These are phyloP conservation scores for Colletotrichum tropicicola DNA, from an alignment of 2,329 filamentous ascomycete genomes.

Conservation along the genomic window DNA sequence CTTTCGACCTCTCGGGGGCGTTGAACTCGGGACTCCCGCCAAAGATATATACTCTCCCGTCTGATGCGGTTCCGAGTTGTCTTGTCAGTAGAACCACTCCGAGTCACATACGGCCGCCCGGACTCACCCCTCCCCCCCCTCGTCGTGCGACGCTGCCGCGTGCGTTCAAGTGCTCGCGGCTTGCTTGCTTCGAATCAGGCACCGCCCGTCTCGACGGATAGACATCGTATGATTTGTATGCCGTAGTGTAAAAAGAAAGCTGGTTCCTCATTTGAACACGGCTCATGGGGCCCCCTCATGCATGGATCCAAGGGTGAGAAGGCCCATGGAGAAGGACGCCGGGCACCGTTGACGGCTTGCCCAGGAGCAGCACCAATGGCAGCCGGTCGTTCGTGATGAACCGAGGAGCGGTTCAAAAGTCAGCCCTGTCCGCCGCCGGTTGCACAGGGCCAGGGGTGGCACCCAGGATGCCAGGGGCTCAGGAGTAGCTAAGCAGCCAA, in stretches of 20 bases:
- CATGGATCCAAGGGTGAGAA: slow-evolving; percentile 8
- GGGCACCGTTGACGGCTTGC: neutral
- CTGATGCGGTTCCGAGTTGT: neutral
- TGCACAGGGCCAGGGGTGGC: neutral
- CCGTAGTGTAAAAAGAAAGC: slow-evolving; percentile 22
- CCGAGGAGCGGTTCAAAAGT: slow-evolving; percentile 6
- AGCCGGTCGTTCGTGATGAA: slow-evolving; percentile 12
- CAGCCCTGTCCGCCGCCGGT: slow-evolving; percentile 15
- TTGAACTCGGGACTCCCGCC: neutral
- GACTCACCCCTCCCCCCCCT: slow-evolving; percentile 16
- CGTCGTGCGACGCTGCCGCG: neutral
- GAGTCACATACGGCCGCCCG: neutral
- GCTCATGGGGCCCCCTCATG: slow-evolving; percentile 1
- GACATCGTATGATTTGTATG: slow-evolving; percentile 28
- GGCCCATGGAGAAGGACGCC: slow-evolving; percentile 1
- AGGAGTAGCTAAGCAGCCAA: neutral
- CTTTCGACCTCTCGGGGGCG: neutral
- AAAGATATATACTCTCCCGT: slow-evolving; percentile 21
- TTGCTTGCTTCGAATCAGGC: slow-evolving; percentile 2
- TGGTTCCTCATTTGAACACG: slow-evolving; percentile 14
- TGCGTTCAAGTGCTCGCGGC: neutral
- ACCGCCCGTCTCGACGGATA: slow-evolving; percentile 17
- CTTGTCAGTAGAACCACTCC: neutral
- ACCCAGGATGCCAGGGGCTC: neutral
- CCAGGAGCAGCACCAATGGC: slow-evolving; percentile 2